These are phyloP conservation scores for Monosporascus sp. DNA, from an alignment of 2,329 filamentous ascomycete genomes.

Conservation along the genomic window DNA sequence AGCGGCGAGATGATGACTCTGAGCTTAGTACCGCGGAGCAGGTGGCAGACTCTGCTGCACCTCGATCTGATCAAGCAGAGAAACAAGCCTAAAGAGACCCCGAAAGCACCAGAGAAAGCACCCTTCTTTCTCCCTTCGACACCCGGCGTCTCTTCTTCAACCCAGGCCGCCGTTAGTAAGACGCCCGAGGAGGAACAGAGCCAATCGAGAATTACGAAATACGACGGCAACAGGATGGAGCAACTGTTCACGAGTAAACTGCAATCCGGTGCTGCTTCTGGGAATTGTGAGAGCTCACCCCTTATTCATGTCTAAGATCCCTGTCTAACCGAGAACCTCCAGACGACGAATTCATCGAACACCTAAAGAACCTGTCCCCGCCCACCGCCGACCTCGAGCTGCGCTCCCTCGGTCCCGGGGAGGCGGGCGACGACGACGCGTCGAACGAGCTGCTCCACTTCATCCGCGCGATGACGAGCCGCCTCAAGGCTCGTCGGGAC, in stretches of 20 bases:
- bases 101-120: conserved; percentile 87
- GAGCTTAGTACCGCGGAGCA: conserved; percentile 80
- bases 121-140: conserved; percentile 88
- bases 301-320: not conserved
- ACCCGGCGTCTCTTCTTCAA: conserved; percentile 26
- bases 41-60: conserved; percentile 92
- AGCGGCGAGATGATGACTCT: conserved; percentile 79
- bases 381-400: conserved; percentile 88
- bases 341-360: conserved; percentile 65
- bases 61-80: conserved; percentile 87
- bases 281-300: conserved; percentile 50
- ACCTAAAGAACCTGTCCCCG: conserved; percentile 76
- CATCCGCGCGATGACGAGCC: conserved; percentile 69
- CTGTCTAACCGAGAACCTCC: conserved; percentile 6
- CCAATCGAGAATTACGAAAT: conserved; percentile 62
- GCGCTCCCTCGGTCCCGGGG: conserved; percentile 61
- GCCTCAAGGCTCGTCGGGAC: conserved; percentile 65
- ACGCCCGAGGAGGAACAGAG: conserved; percentile 23
- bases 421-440: conserved; percentile 29
- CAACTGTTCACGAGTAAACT: conserved; percentile 55
- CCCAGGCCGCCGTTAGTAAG: conserved; percentile 21
- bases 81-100: conserved; percentile 89
- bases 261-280: conserved; percentile 44
- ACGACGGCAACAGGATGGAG: conserved; percentile 54
- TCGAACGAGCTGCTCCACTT: conserved; percentile 74